phyloP scores from a whole-genome alignment of 345 rosid genomes.

The Lagerstroemia speciosa region DNA sequence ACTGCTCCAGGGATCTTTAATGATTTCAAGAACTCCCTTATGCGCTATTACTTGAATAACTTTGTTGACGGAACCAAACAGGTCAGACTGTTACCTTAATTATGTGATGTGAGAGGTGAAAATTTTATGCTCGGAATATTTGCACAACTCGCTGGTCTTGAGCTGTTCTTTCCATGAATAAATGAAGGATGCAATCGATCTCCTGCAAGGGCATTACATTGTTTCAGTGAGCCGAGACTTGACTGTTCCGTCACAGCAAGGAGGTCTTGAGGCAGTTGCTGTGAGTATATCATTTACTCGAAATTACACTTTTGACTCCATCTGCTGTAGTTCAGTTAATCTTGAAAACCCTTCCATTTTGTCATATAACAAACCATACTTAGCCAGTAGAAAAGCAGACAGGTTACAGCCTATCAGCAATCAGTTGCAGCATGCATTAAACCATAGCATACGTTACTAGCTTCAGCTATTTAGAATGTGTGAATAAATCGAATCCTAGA shows the following conservation, averaged over 20 bases:
- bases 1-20: slow-evolving; percentile 76
- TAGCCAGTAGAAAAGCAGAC: too few relatives aligned
- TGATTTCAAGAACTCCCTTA: slow-evolving; percentile 75
- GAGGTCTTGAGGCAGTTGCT: slow-evolving; percentile 68
- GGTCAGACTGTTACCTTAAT: slow-evolving; percentile 23
- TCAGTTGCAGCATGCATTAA: too few relatives aligned
- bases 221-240: slow-evolving; percentile 69
- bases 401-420: too few relatives aligned
- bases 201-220: slow-evolving; percentile 81
- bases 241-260: slow-evolving; percentile 45
- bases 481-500: too few relatives aligned
- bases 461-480: too few relatives aligned
- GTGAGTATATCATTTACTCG: slow-evolving; percentile 38
- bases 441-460: too few relatives aligned
- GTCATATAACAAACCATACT: too few relatives aligned
- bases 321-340: neutral
- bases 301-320: neutral
- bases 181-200: slow-evolving; percentile 77
- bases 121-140: neutral
- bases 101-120: neutral
- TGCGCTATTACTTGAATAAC: slow-evolving; percentile 89
- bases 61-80: slow-evolving; percentile 90
- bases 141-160: neutral
- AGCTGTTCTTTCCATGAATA: neutral
- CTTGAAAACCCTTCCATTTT: too few relatives aligned